These are phyloP conservation scores for Salix dunnii DNA, from an alignment of 345 rosid genomes.

Conservation along the genomic window DNA sequence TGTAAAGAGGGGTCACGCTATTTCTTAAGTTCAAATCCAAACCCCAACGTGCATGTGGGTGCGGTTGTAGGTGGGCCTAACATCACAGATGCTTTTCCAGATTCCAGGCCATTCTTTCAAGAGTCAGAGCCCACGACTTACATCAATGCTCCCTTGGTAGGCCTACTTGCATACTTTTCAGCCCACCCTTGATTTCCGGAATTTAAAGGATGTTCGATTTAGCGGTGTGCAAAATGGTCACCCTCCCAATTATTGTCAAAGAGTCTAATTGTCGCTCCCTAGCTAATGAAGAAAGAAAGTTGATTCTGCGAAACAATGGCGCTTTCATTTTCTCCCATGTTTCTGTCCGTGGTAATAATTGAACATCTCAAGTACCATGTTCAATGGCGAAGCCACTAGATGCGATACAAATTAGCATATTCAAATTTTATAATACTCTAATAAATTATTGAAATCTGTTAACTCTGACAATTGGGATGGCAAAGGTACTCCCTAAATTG, in stretches of 20 bases:
- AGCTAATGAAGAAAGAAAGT: conserved; percentile 11
- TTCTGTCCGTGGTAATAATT: background rate
- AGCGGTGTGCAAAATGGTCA: conserved; percentile 62
- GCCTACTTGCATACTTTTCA: conserved; percentile 33
- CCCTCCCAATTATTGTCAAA: conserved; percentile 32
- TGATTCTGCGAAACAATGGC: background rate
- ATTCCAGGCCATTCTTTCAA: conserved; percentile 31
- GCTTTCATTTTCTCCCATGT: background rate
- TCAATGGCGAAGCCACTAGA: too few species aligned
- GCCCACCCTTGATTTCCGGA: conserved; percentile 44
- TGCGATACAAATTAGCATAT: too few species aligned
- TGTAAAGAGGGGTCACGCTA: conserved; percentile 30
- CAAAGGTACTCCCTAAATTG: too few species aligned
- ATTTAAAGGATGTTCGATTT: background rate
- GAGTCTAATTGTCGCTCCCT: conserved; percentile 11
- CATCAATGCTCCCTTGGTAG: conserved; percentile 34
- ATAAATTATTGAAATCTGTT: too few species aligned
- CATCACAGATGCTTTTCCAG: conserved; percentile 30
- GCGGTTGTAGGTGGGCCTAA: conserved; percentile 38
- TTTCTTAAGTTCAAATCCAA: conserved; percentile 26
- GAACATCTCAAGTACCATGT: background rate
- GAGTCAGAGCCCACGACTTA: conserved; percentile 38
- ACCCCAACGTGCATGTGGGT: conserved; percentile 31
- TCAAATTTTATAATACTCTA: too few species aligned
- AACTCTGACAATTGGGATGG: too few species aligned